Evolutionary conservation across 768 basidiomycete species (phyloP).

Genomic region (Russula virescens): DNA sequence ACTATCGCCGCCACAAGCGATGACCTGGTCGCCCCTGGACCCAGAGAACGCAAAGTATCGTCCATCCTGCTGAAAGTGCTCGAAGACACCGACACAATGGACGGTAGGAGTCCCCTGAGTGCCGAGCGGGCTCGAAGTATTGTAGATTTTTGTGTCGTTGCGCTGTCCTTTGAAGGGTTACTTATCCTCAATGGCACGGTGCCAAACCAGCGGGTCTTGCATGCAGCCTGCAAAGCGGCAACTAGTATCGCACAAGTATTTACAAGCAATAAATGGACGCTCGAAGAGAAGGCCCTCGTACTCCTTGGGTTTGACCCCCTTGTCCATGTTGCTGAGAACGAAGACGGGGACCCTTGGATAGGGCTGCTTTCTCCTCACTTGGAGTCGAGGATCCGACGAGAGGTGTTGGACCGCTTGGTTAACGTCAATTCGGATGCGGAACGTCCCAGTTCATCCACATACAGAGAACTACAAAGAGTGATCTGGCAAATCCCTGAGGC

Average conservation of each 20-base stretch:
- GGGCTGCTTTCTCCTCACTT: slow-evolving; percentile 44
- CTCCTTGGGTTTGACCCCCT: slow-evolving; percentile 63
- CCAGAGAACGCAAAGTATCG: slow-evolving; percentile 58
- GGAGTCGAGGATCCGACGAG: slow-evolving; percentile 57
- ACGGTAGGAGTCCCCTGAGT: slow-evolving; percentile 36
- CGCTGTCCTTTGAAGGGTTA: slow-evolving; percentile 63
- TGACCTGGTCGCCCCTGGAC: slow-evolving; percentile 43
- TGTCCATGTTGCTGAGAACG: slow-evolving; percentile 36
- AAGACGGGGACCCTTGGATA: slow-evolving; percentile 33
- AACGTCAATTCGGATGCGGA: slow-evolving; percentile 15
- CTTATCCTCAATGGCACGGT: slow-evolving; percentile 60
- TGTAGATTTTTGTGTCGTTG: slow-evolving; percentile 62
- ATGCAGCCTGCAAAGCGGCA: slow-evolving; percentile 52
- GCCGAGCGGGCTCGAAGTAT: slow-evolving; percentile 60
- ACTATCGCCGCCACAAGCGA: slow-evolving; percentile 6
- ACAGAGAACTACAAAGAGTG: slow-evolving; percentile 44
- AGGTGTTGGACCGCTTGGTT: slow-evolving; percentile 40
- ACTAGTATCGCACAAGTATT: slow-evolving; percentile 37
- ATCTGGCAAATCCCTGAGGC: slow-evolving; percentile 72
- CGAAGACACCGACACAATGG: slow-evolving; percentile 43
- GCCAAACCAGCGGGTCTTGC: slow-evolving; percentile 55
- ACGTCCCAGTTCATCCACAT: slow-evolving; percentile 23
- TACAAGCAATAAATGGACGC: slow-evolving; percentile 45
- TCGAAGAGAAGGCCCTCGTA: slow-evolving; percentile 59
- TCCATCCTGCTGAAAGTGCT: slow-evolving; percentile 58